Conservation (phyloP, 2,329 filamentous ascomycete genomes). For the Rhinocladiella mackenziei region DNA sequence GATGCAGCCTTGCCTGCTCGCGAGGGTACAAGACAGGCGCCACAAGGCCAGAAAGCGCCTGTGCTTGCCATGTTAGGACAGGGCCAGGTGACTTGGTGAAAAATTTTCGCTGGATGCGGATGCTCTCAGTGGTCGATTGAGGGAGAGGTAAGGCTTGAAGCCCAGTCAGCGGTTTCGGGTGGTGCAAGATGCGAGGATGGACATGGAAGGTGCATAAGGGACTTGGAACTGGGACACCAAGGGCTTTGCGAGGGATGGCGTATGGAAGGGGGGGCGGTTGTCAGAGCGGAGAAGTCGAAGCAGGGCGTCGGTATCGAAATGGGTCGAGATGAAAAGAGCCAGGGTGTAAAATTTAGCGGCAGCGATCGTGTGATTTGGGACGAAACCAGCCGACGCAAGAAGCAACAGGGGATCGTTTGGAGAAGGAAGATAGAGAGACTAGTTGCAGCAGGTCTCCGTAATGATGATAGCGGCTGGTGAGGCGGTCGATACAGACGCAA, state of each 20-base stretch:
- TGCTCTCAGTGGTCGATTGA: conserved; percentile 4
- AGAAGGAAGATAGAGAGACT: conserved; percentile 2
- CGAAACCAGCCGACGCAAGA: conserved; percentile 4
- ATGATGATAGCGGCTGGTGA: background rate
- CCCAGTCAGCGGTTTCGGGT: conserved; percentile 11
- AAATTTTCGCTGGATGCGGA: conserved; percentile 18
- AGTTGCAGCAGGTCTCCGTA: background rate
- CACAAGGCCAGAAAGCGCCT: conserved; percentile 15
- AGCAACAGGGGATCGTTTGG: conserved; percentile 4
- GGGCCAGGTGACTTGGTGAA: conserved; percentile 21
- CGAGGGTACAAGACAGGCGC: conserved; percentile 5
- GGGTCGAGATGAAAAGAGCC: background rate
- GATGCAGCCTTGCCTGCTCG: conserved; percentile 24
- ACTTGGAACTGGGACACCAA: no score
- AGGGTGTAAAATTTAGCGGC: conserved; percentile 9
- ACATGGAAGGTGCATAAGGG: conserved; percentile 12
- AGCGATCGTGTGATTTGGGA: conserved; percentile 17
- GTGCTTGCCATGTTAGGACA: conserved; percentile 19
- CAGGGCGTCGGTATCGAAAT: background rate
- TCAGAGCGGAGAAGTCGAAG: conserved; percentile 4
- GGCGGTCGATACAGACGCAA: background rate
- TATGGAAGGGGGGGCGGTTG: background rate
- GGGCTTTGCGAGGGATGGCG: conserved; percentile 1
- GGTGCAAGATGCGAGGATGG: conserved; percentile 13
- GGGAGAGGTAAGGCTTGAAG: conserved; percentile 9